Evolutionary conservation across 257 asterid species (phyloP).

Genomic region (Eucommia ulmoides): DNA sequence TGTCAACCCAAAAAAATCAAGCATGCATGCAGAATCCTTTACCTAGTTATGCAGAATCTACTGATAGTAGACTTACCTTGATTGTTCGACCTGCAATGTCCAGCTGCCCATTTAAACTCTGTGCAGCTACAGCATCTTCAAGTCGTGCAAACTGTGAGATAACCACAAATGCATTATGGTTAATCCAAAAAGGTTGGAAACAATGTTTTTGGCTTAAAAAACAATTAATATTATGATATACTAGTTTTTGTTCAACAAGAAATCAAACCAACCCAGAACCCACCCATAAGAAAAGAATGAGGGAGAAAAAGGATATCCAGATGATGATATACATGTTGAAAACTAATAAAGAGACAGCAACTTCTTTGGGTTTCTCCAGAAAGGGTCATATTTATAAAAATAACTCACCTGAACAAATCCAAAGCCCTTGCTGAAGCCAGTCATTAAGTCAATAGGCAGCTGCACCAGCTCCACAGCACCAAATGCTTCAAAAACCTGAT

Average conservation of each 20-base stretch:
- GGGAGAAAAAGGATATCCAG: too few relatives aligned
- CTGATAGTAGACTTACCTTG: slow-evolving; percentile 47
- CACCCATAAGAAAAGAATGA: too few relatives aligned
- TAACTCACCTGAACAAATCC: slow-evolving; percentile 58
- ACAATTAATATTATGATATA: too few relatives aligned
- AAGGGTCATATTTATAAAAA: slow-evolving; percentile 9
- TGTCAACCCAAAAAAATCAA: background rate
- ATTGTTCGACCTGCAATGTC: slow-evolving; percentile 58
- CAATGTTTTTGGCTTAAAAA: too few relatives aligned
- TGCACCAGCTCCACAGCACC: slow-evolving; percentile 64
- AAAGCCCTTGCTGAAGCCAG: slow-evolving; percentile 55
- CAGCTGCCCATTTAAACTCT: slow-evolving; percentile 51
- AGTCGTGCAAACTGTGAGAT: slow-evolving; percentile 48
- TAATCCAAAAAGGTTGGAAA: too few relatives aligned
- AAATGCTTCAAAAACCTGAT: slow-evolving; percentile 63
- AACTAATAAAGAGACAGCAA: slow-evolving; percentile 8
- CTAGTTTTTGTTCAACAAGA: too few relatives aligned
- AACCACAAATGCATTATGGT: background rate
- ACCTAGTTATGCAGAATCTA: background rate
- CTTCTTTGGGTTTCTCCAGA: background rate
- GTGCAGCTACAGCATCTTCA: slow-evolving; percentile 65
- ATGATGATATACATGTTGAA: too few relatives aligned
- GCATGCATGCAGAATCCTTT: background rate
- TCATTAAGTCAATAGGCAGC: slow-evolving; percentile 50
- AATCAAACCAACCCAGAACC: too few relatives aligned